Base-by-base conservation (phyloP, 148 eudicot genomes). In the Amaranthus cruentus region DNA sequence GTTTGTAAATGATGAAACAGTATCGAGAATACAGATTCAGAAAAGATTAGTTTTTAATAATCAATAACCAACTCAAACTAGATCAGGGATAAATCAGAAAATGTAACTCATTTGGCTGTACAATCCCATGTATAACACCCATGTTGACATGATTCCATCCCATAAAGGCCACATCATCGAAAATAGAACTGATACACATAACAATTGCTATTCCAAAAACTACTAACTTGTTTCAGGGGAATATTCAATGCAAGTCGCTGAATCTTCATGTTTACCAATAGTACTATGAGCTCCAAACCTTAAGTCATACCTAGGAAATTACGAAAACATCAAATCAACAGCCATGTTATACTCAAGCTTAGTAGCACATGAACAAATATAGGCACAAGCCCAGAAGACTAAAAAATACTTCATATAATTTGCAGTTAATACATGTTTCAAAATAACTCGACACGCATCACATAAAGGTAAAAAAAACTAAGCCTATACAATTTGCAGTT, bases 181-280 rank as follows among this genome's bases (percentile, higher is more conserved):
- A 28, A 28, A 28, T 28, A 28, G 38, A 28, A 28, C 38, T 28
- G 38, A 10, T 61, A 62, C 43, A 11, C 47, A 59, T 44, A 67
- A 14, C 13, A 7, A n/a, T 15, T 43, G 4, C 62, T 44, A 48
- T 38, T 64, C 11, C 73, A 51, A 54, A 60, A 21, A 18, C 13
- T 7, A 74, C 90, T 87, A 81, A 95, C 99, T 9, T 78, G 92
- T 92, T 81, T 82, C 92, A 55, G 81, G 72, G 67, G 96, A 88
- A 77, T 86, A 90, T 70, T 90, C 99, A 67, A 88, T 71, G 78
- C 90, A 88, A 58, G 82, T 85, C 5, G 95, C 94, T 7, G 79
- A 73, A 77, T 89, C 91, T 46, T 86, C 89, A 79, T 96, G 99
- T 49, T 75, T 80, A 57, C 99, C 97, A 53, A 92, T 68, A 43